These are phyloP conservation scores for Hyaloscypha finlandica DNA, from an alignment of 495 filamentous ascomycete genomes.

Conservation along the genomic window DNA sequence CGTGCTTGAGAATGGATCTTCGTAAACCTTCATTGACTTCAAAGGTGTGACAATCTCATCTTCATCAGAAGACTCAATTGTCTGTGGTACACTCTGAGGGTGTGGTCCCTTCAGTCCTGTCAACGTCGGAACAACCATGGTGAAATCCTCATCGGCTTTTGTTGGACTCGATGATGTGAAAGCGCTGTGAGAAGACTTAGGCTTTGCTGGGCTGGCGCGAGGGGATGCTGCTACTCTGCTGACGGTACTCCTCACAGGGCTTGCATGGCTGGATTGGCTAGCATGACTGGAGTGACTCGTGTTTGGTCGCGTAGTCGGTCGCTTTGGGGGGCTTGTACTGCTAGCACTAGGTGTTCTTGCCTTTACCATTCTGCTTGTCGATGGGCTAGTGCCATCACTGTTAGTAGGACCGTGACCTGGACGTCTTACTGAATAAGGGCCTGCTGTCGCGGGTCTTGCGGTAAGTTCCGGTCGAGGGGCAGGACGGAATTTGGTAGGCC, in stretches of 20 bases:
- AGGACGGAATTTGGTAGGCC: constrained; percentile 44
- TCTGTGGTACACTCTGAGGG: constrained; percentile 17
- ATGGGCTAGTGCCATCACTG: constrained; percentile 35
- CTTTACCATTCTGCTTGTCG: constrained; percentile 23
- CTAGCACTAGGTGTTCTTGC: constrained; percentile 25
- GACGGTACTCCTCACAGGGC: constrained; percentile 29
- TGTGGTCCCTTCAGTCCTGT: constrained; percentile 18
- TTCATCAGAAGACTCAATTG: constrained; percentile 34
- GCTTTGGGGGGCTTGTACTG: constrained; percentile 27
- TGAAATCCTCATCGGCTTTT: constrained; percentile 51
- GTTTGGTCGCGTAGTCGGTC: constrained; percentile 27
- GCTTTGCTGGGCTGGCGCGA: constrained; percentile 41
- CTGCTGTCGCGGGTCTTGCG: constrained; percentile 55
- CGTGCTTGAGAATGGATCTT: constrained; percentile 57
- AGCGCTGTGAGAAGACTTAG: constrained; percentile 22
- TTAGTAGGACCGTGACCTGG: constrained; percentile 47
- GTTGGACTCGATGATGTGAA: constrained; percentile 36
- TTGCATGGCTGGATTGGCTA: constrained; percentile 32
- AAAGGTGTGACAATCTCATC: constrained; percentile 36
- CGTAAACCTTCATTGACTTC: constrained; percentile 54
- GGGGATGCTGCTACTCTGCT: constrained; percentile 29
- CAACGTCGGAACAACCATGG: constrained; percentile 46
- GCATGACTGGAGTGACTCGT: constrained; percentile 35
- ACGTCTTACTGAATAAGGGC: constrained; percentile 57
- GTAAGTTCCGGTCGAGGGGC: constrained; percentile 46